A percentile compares a stretch with the other conserved stretches of the same genome.
Conservation (phyloP, 208 protist species). For the Trichomonas vaginalis region DNA sequence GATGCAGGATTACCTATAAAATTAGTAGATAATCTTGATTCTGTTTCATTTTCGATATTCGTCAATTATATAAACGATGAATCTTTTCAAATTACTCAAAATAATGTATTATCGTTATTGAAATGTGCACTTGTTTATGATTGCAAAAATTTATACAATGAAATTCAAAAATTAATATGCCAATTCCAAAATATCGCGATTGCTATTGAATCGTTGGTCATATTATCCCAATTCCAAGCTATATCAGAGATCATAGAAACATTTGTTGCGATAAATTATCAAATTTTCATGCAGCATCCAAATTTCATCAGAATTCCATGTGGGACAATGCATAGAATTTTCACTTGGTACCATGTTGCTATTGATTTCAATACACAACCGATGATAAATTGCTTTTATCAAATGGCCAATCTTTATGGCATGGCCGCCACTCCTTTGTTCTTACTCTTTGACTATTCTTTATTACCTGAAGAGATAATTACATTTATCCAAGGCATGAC, state of each 20-base stretch:
- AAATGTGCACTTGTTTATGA: neutral
- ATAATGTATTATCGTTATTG: neutral
- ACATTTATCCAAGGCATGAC: neutral
- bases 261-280: neutral
- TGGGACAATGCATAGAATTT: neutral
- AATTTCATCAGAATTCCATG: neutral
- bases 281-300: neutral
- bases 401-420: neutral
- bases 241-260: neutral
- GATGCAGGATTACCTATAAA: neutral
- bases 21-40: neutral
- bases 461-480: neutral
- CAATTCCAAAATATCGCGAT: neutral
- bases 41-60: neutral
- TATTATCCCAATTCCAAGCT: neutral
- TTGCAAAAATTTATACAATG: neutral
- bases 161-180: neutral
- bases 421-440: neutral
- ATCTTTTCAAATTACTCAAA: neutral
- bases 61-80: neutral
- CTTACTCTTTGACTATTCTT: neutral
- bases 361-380: neutral
- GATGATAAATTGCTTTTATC: neutral
- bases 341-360: neutral
- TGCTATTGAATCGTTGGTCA: neutral